A percentile compares a stretch with the other conserved stretches of the same genome.
These are phyloP conservation scores for Euphorbia pulcherrima DNA, from an alignment of 345 rosid species.

Conservation along the genomic window DNA sequence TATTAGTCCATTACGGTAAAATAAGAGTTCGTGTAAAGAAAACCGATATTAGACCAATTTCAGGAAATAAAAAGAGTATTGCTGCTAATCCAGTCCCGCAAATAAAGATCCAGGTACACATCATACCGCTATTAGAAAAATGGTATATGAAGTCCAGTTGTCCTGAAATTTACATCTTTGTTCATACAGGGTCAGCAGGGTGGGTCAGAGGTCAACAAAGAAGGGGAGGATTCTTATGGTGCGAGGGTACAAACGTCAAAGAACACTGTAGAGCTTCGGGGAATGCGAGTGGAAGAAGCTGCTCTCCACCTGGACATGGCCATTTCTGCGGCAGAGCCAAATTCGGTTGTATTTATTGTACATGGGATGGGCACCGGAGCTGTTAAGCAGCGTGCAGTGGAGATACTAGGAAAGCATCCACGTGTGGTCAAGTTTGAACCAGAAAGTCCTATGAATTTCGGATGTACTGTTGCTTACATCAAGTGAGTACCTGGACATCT, in stretches of 20 bases:
- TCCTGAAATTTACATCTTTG: conserved; percentile 13
- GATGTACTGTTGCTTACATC: conserved; percentile 86
- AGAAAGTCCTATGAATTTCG: conserved; percentile 73
- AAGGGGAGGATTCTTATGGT: conserved; percentile 33
- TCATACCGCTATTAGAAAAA: background rate
- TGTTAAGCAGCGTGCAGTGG: conserved; percentile 58
- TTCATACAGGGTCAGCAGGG: conserved; percentile 30
- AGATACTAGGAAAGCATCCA: conserved; percentile 52
- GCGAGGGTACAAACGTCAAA: conserved; percentile 59
- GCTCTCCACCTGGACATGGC: conserved; percentile 59
- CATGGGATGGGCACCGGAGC: conserved; percentile 86
- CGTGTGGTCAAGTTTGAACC: conserved; percentile 61
- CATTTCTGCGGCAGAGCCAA: conserved; percentile 41
- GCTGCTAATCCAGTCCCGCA: conserved; percentile 28
- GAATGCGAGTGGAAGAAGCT: conserved; percentile 81
- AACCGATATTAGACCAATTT: conserved; percentile 45
- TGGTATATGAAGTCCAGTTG: background rate
- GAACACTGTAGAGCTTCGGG: conserved; percentile 79
- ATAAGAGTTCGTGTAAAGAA: conserved; percentile 66
- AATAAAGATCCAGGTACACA: conserved; percentile 50
- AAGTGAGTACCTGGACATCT: conserved; percentile 29
- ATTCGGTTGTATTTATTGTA: conserved; percentile 57
- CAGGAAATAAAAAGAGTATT: conserved; percentile 23
- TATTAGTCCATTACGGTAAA: conserved; percentile 80
- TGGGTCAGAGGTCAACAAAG: conserved; percentile 19